Evolutionary conservation across 2,329 filamentous ascomycete genomes (phyloP).

Genomic region (Aspergillus spinulosporus): DNA sequence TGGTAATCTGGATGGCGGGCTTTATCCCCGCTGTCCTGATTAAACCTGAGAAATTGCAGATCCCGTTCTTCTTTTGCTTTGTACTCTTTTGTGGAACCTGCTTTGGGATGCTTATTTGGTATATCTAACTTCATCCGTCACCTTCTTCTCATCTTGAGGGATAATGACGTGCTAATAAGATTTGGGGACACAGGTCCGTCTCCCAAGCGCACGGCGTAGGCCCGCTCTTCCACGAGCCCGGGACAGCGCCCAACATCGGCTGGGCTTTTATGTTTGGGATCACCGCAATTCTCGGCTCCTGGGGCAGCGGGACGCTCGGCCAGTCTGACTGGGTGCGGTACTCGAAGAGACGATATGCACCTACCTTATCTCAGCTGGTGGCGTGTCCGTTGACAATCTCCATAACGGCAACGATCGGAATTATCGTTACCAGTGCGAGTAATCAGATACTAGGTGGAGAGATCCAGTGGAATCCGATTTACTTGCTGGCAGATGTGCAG

Average conservation of each 20-base stretch:
- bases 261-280: slow-evolving; percentile 14
- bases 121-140: no score
- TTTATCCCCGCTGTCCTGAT: slow-evolving; percentile 5
- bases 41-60: slow-evolving; percentile 3
- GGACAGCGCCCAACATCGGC: slow-evolving; percentile 1
- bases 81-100: slow-evolving; percentile 25
- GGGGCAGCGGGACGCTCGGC: slow-evolving; percentile 1
- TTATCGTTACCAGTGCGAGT: slow-evolving; percentile 3
- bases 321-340: slow-evolving; percentile 9
- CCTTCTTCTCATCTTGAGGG: background rate
- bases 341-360: slow-evolving; percentile 8
- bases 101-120: slow-evolving; percentile 34
- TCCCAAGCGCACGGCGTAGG: slow-evolving; percentile 36
- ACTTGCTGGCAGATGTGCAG: slow-evolving; percentile 8
- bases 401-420: slow-evolving; percentile 4
- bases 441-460: slow-evolving; percentile 7
- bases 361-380: slow-evolving; percentile 7
- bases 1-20: slow-evolving; percentile 7
- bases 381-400: slow-evolving; percentile 3
- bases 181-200: slow-evolving; percentile 21
- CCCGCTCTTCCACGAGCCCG: slow-evolving; percentile 23
- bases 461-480: slow-evolving; percentile 12
- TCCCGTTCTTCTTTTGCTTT: slow-evolving; percentile 5
- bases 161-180: background rate
- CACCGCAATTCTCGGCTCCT: slow-evolving; percentile 5